Base-by-base conservation (phyloP, 2,329 filamentous ascomycete genomes). In the Beauveria pseudobassiana region DNA sequence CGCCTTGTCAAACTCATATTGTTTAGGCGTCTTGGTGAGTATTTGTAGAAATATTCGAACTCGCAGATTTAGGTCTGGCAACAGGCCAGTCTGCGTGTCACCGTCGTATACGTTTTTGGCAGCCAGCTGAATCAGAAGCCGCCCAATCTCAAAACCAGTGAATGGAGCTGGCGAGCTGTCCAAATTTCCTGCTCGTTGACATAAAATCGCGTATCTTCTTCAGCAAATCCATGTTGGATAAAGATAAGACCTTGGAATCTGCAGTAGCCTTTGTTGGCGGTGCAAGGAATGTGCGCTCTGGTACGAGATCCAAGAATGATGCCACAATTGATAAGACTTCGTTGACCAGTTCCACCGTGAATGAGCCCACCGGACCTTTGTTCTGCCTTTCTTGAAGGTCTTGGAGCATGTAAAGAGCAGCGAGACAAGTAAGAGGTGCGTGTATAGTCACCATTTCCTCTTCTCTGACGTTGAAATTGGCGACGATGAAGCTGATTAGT, bases 381-480 rank as follows among this genome's bases (percentile, higher is more conserved):
- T 63, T 72, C 72, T 63, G 66, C 40, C 72, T 70, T 16, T 75
- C 75, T 63, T 75, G 78, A 3, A 77, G 73, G 61, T 88, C 78
- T 69, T 86, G 77, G 48, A 87, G 75, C 84, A 84, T 87, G 3
- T 87, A 84, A n/a, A 96, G 74, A 2, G 86, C 82, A 4, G 73
- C 72, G 34, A 77, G 61, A 45, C 73, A 74, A 59, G 89, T 82
- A 30, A 96, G 75, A 40, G 93, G 93, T 34, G 93, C 89, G 74
- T 98, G 93, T 24, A 90, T 78, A 2, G 89, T 85, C 18, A 96
- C 75, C 93, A 99, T 98, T 70, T 99, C 96, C 73, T 98, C 95
- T 74, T 99, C 95, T 59, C 88, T 86, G 55, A 98, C 84, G 72
- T 97, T 98, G 80, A 99, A 99, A 67, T 93, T 88, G 5, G 83